These are phyloP conservation scores for Thielaviopsis populi DNA, from an alignment of 2,329 filamentous ascomycete species.

Conservation along the genomic window DNA sequence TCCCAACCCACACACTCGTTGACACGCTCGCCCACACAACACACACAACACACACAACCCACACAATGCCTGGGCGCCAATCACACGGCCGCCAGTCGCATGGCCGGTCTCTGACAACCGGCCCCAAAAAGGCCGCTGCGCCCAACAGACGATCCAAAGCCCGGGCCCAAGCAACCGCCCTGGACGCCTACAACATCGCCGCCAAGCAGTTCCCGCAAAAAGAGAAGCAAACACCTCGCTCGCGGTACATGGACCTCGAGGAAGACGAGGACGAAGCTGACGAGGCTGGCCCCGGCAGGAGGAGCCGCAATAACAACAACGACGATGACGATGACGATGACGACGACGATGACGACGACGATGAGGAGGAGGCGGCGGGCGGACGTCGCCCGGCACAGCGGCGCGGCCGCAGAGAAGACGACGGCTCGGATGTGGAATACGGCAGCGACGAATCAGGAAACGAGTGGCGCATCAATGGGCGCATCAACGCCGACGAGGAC, in stretches of 20 bases:
- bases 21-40: neutral
- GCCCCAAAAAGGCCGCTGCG: constrained; percentile 11
- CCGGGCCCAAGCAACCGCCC: constrained; percentile 34
- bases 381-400: constrained; percentile 27
- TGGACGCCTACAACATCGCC: constrained; percentile 44
- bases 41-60: constrained; percentile 1
- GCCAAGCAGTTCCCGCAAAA: constrained; percentile 35
- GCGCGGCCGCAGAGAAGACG: constrained; percentile 32
- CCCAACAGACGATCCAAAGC: constrained; percentile 32
- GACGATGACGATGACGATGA: constrained; percentile 33
- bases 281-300: constrained; percentile 21
- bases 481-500: constrained; percentile 43
- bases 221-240: constrained; percentile 34
- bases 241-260: constrained; percentile 37
- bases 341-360: constrained; percentile 35
- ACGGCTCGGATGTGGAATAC: constrained; percentile 43
- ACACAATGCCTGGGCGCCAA: constrained; percentile 42
- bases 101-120: constrained; percentile 25
- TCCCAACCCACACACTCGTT: too few relatives aligned
- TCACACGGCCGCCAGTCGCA: constrained; percentile 40
- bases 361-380: constrained; percentile 37
- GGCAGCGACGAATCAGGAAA: constrained; percentile 78
- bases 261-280: constrained; percentile 20
- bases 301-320: constrained; percentile 30
- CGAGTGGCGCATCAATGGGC: constrained; percentile 60